Base-by-base conservation (phyloP, 2,329 filamentous ascomycete species). In the Trichoderma sp. region DNA sequence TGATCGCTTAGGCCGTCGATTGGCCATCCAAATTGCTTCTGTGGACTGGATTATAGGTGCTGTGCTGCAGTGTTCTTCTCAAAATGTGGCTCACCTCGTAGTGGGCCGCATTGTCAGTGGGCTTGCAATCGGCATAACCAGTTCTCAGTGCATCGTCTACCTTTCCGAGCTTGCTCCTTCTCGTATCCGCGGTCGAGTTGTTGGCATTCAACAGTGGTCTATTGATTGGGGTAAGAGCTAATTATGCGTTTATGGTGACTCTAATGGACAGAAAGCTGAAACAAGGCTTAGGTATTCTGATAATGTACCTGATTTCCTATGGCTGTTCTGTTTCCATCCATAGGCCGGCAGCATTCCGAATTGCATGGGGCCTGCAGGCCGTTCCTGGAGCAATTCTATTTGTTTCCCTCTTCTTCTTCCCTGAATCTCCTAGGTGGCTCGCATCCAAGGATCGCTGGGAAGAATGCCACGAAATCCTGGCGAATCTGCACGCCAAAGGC, bases 121-220 rank as follows among this genome's bases (percentile, higher is more conserved):
- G 2, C 59, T 61, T 18, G 59, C 59, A 16, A 61, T 61, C 8
- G 59, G 59, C 26, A 8, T 61, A 18, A 61, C 39, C 5, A 49
- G 39, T n/a, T 51, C 59, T 26, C 59, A 61, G 26, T 61, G 59
- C n/a, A 61, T 61, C 5, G 59, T 61, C 59, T 51, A 61, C 24
- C 59, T 61, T 24, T 49, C 59, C 8, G 59, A 61, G 5, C 39
- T 61, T 18, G 59, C 59, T 8, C 59, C 59, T n/a, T 61, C 59
- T 51, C 59, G 39, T 28, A 51, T 21, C 21, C 59, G 59, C 16
- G 39, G 59, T 5, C 59, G 59, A 13, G 21, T 61, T 49, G 39
- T 61, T 61, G 39, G 59, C 16, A 61, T 61, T 43, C 59, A 61
- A 32, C 59, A 51, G 24, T 61, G 26, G 59, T 61, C 59, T 16